A percentile compares a stretch with the other conserved stretches of the same genome.
These are phyloP conservation scores for Tricholoma sp. DNA, from an alignment of 768 basidiomycete species.

Conservation along the genomic window DNA sequence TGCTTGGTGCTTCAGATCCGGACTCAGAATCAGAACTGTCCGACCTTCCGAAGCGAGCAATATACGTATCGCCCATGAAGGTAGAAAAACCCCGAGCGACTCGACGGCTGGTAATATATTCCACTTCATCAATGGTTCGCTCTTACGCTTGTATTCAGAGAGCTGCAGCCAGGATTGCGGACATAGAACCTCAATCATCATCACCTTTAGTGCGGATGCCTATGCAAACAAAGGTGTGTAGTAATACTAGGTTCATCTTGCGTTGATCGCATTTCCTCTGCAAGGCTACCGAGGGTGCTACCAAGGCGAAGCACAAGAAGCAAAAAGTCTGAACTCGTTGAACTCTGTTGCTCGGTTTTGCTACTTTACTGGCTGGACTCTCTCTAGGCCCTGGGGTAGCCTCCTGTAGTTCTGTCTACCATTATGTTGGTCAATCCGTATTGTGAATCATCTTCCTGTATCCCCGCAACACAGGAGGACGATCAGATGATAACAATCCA, in stretches of 20 bases:
- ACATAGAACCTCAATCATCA: neutral
- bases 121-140: neutral
- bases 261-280: neutral
- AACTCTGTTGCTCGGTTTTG: neutral
- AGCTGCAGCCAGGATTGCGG: neutral
- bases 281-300: neutral
- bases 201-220: neutral
- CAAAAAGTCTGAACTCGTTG: neutral
- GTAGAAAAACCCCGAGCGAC: constrained; percentile 2
- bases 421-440: too few species aligned
- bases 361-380: too few species aligned
- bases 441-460: too few species aligned
- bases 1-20: neutral
- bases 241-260: neutral
- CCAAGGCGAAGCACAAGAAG: neutral
- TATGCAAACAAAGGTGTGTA: constrained; percentile 4
- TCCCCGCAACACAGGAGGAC: too few species aligned
- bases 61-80: constrained; percentile 3
- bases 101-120: constrained; percentile 9
- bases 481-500: too few species aligned
- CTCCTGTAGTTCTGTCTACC: too few species aligned
- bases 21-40: constrained; percentile 13
- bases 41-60: constrained; percentile 10
- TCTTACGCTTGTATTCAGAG: neutral
- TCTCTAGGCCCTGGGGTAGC: too few species aligned